Evolutionary conservation across 805 yeast genomes (phyloP), one percentile per base, ranked within the genome.

Genomic region (Metschnikowia santaceciliae): DNA sequence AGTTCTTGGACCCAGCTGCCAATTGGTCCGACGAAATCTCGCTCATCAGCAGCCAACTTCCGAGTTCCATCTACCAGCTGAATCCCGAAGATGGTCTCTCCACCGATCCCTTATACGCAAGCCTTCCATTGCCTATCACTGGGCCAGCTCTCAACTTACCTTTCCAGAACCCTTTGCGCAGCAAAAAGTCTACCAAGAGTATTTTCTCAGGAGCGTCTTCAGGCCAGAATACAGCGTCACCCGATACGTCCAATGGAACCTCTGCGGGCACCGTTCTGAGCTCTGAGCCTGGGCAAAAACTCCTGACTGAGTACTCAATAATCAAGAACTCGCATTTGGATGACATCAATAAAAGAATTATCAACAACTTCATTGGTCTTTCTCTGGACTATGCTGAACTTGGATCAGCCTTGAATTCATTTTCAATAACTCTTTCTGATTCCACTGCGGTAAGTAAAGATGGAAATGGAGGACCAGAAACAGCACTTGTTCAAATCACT

Each of bases 1-100:
- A 85, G 62, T 94, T 94, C 61, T 67, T 94, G 50, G 94, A 90
- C 62, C 96, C 98, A 6, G 86, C 86, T 53, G 81, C 88, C 11
- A 79, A 81, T 57, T 94, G 97, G 92, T 74, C 78, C 22, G 96
- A 91, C 61, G 96, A 74, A 50, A 65, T 69, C 4, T 50, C 64
- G 15, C 58, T 73, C 42, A 65, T 72, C 8, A 58, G 61, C 22
- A 66, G 68, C 48, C 76, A 72, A 48, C 60, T 74, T 41, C 79
- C 79, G 2, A 69, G 67, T 48, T 67, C 71, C 8, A 66, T 71
- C 1, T 72, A 71, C 50, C 62, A 58, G 47, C 75, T 71, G 71
- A 74, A 74, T 54, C 79, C 79, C 0, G 77, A 74, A 51, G 74
- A 74, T 51, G 77, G 76, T 1, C 42, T 60, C 78, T 77, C 53